Conservation (phyloP, 768 basidiomycete genomes). For the Amanita phalloides region DNA sequence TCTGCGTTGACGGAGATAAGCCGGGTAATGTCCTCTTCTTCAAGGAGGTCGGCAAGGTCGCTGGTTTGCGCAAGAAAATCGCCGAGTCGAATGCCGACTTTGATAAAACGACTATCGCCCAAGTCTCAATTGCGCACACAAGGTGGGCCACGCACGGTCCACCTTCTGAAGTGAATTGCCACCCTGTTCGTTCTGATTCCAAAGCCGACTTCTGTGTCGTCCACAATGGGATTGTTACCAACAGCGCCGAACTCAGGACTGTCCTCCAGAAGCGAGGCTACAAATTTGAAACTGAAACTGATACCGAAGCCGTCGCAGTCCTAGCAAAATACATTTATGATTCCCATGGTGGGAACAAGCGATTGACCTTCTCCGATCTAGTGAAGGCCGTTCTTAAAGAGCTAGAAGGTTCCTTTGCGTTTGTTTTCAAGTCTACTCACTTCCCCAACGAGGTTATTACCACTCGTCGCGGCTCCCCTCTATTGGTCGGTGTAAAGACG, state of each 20-base stretch:
- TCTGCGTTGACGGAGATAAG: slow-evolving; percentile 88
- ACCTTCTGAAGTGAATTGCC: slow-evolving; percentile 84
- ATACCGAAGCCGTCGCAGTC: slow-evolving; percentile 96
- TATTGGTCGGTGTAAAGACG: slow-evolving; percentile 97
- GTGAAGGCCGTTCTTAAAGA: slow-evolving; percentile 96
- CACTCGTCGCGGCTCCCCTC: slow-evolving; percentile 93
- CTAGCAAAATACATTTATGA: slow-evolving; percentile 96
- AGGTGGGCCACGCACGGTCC: slow-evolving; percentile 99
- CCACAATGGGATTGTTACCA: slow-evolving; percentile 99
- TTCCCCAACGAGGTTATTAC: slow-evolving; percentile 95
- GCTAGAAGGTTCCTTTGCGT: slow-evolving; percentile 97
- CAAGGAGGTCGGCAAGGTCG: slow-evolving; percentile 98
- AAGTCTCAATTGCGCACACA: slow-evolving; percentile 97
- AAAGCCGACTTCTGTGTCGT: slow-evolving; percentile 83
- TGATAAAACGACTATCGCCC: slow-evolving; percentile 66
- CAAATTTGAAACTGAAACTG: slow-evolving; percentile 90
- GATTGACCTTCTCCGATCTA: slow-evolving; percentile 79
- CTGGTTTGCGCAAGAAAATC: slow-evolving; percentile 84
- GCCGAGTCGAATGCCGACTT: slow-evolving; percentile 60
- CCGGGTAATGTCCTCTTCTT: slow-evolving; percentile 69
- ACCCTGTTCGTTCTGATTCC: slow-evolving; percentile 83
- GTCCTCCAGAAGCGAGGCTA: slow-evolving; percentile 95
- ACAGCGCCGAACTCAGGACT: slow-evolving; percentile 75
- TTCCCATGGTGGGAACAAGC: slow-evolving; percentile 69
- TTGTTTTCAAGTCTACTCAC: slow-evolving; percentile 96